Percentiles rank a stretch among this genome's conserved stretches.
These are phyloP conservation scores for Leucoagaricus sp. DNA, from an alignment of 1,284 basidiomycete genomes.

Conservation along the genomic window DNA sequence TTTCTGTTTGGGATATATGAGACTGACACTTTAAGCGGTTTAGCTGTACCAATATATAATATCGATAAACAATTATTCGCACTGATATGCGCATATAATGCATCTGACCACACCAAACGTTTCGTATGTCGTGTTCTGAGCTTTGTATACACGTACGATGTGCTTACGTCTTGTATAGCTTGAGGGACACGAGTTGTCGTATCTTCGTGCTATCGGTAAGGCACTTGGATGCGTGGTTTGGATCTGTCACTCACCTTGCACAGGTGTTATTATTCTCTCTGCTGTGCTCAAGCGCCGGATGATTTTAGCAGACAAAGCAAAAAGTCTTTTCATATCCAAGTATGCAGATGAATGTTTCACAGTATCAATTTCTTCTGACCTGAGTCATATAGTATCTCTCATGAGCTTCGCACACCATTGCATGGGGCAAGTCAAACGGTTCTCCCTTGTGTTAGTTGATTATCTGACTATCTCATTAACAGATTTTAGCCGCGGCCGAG, in stretches of 20 bases:
- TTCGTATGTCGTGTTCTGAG: conserved; percentile 54
- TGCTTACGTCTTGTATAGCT: conserved; percentile 46
- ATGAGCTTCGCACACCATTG: conserved; percentile 88
- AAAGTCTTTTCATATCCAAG: conserved; percentile 91
- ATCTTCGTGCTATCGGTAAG: conserved; percentile 82
- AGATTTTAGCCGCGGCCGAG: conserved; percentile 91
- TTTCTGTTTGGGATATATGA: background rate
- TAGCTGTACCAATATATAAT: conserved; percentile 91
- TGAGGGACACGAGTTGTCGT: conserved; percentile 92
- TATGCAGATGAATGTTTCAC: conserved; percentile 27
- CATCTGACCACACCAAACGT: conserved; percentile 75
- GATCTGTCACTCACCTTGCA: conserved; percentile 16
- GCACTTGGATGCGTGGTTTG: background rate
- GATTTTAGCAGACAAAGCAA: conserved; percentile 93
- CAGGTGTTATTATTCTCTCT: conserved; percentile 91
- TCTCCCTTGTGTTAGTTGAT: conserved; percentile 5
- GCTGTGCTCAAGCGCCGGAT: conserved; percentile 92
- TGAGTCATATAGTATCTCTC: conserved; percentile 73
- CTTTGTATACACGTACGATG: background rate
- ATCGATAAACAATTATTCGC: conserved; percentile 94
- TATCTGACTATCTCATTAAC: conserved; percentile 15
- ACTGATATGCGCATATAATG: conserved; percentile 88
- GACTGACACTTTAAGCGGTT: conserved; percentile 5
- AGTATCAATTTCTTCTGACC: conserved; percentile 16
- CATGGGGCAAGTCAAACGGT: conserved; percentile 63